Evolutionary conservation across 352 stramenopile species (phyloP), one percentile per base, ranked within the genome.

Genomic region (Phytophthora kernoviae): DNA sequence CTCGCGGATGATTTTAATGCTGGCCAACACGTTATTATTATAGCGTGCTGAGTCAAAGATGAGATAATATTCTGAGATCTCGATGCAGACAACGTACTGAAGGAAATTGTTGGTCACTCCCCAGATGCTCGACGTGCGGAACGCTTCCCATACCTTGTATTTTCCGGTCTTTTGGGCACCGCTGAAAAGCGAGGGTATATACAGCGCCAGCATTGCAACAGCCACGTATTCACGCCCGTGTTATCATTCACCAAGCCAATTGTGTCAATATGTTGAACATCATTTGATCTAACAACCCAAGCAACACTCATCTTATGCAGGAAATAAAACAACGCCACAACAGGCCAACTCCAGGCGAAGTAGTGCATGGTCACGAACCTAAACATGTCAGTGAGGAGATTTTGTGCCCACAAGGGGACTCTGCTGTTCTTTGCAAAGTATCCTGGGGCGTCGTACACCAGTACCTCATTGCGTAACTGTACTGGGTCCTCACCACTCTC

Each of bases 341-440:
- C 62, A 8, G 63, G 65, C 15, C 73, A 20, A 0, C 48, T 42
- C 70, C 72, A 86, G 18, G 80, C 50, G 32, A 77, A 79, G 57
- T 86, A 86, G 63, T 86, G 77, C 41, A 79, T 64, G 20, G 61
- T 65, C 15, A 77, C 54, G 47, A 81, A 79, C 39, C 61, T 58
- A 42, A 73, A 81, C 14, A 65, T 6, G 48, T 81, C 70, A 6
- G 58, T 58, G 41, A 73, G 30, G 9, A 64, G 34, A 15, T 42
- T 56, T 39, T 73, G 70, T 27, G 75, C 30, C 67, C 62, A 75
- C 20, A 20, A 40, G 2, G 73, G 70, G 15, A 79, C 70, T 40
- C 52, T 42, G 27, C 55, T 65, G 44, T 68, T 26, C 27, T 58
- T 17, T 5, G 22, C 42, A 44, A 79, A 82, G 59, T 64, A 79